Evolutionary conservation across 192 early-diverging fungal genomes (phyloP), one percentile per base, ranked within the genome.

Genomic region (Mortierella alpina): DNA sequence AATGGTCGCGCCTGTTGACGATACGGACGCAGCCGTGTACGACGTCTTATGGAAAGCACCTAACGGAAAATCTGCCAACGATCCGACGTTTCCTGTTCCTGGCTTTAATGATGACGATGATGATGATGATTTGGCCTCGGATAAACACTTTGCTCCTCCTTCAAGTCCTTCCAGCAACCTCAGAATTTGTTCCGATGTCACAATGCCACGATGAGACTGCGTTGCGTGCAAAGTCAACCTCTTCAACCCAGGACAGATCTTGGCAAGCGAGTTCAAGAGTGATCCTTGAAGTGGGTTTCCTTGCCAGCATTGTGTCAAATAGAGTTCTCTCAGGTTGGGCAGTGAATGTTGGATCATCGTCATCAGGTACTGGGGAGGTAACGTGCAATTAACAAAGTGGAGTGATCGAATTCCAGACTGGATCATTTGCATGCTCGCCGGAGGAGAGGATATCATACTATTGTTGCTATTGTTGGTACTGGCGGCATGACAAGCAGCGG

Each of bases 321-420:
- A 48, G 7, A 80, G 6, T 2, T 56, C 22, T 41, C n/a, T 63
- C 59, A 80, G 20, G 9, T 72, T 56, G 10, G 77, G 77, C 46
- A 80, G 18, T 0, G 70, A 72, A 31, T 80, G 66, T 47, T 80
- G 77, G 9, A 72, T 72, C 77, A 80, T 80, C 6, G 59, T 56
- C 41, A 80, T 31, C 17, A 80, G 70, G 40, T 80, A 80, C n/a
- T 68, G 69, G 18, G 77, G 70, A 13, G 70, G 70, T 13, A 80
- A 31, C 15, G 70, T 72, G 59, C 70, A 80, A 44, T 72, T 68
- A 13, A 68, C 70, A 59, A 72, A 80, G 52, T 80, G 77, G n/a
- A 80, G 23, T 0, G 53, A 55, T 4, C 58, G 51, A 55, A 80
- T 80, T 14, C 15, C 59, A 5, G 77, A 80, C 55, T 80, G 77